Base-by-base conservation (phyloP, 441 rosid species). In the Flueggea neowawraea region DNA sequence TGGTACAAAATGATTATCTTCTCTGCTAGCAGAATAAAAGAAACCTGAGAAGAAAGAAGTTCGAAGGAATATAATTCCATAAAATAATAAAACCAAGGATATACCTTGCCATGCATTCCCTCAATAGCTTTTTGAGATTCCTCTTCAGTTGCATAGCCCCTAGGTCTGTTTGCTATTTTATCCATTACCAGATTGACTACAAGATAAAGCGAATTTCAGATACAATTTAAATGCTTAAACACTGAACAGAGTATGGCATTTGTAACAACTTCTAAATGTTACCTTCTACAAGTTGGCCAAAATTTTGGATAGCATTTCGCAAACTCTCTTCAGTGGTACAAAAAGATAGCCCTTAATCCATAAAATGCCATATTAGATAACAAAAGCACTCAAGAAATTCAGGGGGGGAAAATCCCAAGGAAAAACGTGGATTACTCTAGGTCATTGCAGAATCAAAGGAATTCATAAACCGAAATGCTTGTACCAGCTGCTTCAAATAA, bases 21-120 rank as follows among this genome's bases (percentile, higher is more conserved):
- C 28, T 22, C 28, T 22, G 1, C 28, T 22, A 22, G 2, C 28
- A 22, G 28, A 22, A 2, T 22, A 22, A 22, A 22, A 22, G 28
- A 22, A 22, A 22, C 1, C 1, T 2, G 2, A 22, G 28, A 2
- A 22, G 28, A 22, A 22, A 22, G 28, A 22, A 22, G 28, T 22
- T 22, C 28, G 2, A 22, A 22, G 51, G 31, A 17, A 56, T 3
- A 14, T 9, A 44, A 32, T 55, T 28, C 49, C 49, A 50, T 52
- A 48, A 50, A 12, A 31, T 14, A 28, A 16, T 13, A 56, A 13
- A 67, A 31, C 15, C 12, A 32, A 16, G 51, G n/a, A 55, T 60
- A 53, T 75, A 90, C 97, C 97, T 87, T 87, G 52, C 95, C 92
- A 52, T 90, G 97, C 97, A 90, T 90, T 73, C 90, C 95, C 68